These are phyloP conservation scores for Setomelanomma holmii DNA, from an alignment of 2,329 filamentous ascomycete genomes.

Conservation along the genomic window DNA sequence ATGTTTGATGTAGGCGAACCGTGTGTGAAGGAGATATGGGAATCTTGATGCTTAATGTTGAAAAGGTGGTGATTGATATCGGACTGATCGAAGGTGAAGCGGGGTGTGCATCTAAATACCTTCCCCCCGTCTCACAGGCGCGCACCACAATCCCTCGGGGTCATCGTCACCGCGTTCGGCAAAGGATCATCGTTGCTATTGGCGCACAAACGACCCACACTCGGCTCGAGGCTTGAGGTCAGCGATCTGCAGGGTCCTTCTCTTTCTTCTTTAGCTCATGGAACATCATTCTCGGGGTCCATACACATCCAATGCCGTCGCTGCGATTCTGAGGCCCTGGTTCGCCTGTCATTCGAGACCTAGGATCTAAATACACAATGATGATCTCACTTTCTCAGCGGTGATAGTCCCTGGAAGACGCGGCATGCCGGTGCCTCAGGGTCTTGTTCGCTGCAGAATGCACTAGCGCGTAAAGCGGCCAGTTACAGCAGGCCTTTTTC, in stretches of 20 bases:
- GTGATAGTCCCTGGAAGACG: conserved; percentile 18
- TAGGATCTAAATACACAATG: conserved; percentile 10
- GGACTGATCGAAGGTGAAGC: conserved; percentile 8
- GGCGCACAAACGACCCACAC: conserved; percentile 25
- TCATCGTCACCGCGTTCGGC: conserved; percentile 24
- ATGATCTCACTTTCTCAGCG: conserved; percentile 20
- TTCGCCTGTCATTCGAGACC: conserved; percentile 4
- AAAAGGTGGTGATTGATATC: background rate
- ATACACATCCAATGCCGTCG: conserved; percentile 13
- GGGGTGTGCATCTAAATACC: conserved; percentile 36
- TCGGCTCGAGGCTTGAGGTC: conserved; percentile 24
- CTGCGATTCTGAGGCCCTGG: conserved; percentile 16
- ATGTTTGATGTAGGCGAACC: no score
- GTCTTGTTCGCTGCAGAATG: conserved; percentile 16
- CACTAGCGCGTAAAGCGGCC: conserved; percentile 16
- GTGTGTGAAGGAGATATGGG: no score
- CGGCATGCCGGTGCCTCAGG: conserved; percentile 14
- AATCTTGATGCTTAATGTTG: no score
- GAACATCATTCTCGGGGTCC: background rate
- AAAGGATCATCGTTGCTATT: conserved; percentile 33
- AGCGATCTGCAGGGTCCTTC: conserved; percentile 45
- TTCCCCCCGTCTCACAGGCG: conserved; percentile 12
- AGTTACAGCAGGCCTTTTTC: conserved; percentile 2
- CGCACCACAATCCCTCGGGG: conserved; percentile 8
- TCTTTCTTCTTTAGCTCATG: conserved; percentile 2